Percentiles rank a stretch among this genome's conserved stretches.
phyloP scores from a whole-genome alignment of 257 asterid genomes.

The Solanum tarijense region DNA sequence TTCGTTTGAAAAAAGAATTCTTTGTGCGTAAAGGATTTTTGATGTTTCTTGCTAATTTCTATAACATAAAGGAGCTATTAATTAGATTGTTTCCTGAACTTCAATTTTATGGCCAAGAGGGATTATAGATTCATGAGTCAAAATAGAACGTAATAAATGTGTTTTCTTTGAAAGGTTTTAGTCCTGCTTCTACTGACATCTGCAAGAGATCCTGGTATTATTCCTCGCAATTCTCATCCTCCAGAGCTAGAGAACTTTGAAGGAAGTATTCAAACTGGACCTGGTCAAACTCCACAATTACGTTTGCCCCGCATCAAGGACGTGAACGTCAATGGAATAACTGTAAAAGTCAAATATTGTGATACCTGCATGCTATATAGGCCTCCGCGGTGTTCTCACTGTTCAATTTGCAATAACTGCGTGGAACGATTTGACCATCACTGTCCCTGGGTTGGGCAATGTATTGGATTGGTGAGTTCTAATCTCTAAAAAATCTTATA shows the following conservation, averaged over 20 bases:
- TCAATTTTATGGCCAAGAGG: background rate
- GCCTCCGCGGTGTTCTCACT: constrained; percentile 94
- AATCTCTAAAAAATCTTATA: background rate
- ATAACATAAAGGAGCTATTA: background rate
- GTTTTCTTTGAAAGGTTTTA: constrained; percentile 37
- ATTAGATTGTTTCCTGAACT: background rate
- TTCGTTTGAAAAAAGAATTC: background rate
- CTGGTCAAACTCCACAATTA: constrained; percentile 31
- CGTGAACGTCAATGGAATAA: constrained; percentile 50
- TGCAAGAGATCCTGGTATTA: constrained; percentile 88
- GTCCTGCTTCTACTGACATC: constrained; percentile 72
- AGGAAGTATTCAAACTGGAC: constrained; percentile 30
- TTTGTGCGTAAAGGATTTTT: background rate
- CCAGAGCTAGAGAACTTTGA: constrained; percentile 73
- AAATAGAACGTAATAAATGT: background rate
- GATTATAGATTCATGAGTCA: background rate
- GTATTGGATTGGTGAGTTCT: constrained; percentile 75
- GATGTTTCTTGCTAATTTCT: background rate
- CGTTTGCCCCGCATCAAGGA: constrained; percentile 71
- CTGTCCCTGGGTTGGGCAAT: constrained; percentile 99
- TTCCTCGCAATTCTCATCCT: constrained; percentile 80
- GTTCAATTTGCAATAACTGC: constrained; percentile 90
- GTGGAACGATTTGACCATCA: constrained; percentile 95
- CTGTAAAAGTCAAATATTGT: constrained; percentile 79
- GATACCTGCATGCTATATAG: constrained; percentile 86